These are phyloP conservation scores for Coemansia sp. DNA, from an alignment of 192 early-diverging fungal species.

Conservation along the genomic window DNA sequence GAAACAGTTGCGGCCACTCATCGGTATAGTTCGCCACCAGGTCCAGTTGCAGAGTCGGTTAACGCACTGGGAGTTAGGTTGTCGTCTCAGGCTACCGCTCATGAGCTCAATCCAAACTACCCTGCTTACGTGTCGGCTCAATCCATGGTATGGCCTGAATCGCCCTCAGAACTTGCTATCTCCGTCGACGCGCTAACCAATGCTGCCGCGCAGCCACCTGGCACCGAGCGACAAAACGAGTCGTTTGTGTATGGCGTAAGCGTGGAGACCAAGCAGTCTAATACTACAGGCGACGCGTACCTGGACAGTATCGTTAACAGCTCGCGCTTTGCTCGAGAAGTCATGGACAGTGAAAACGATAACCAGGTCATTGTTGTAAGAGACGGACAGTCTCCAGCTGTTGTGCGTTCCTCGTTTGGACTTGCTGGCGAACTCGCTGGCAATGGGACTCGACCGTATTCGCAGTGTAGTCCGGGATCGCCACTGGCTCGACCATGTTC, in stretches of 20 bases:
- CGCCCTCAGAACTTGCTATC: constrained; percentile 11
- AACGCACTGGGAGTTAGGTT: neutral
- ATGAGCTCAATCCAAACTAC: constrained; percentile 17
- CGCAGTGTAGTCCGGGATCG: neutral
- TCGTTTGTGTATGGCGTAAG: constrained; percentile 51
- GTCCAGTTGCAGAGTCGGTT: neutral
- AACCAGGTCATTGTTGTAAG: constrained; percentile 32
- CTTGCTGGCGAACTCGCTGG: constrained; percentile 16
- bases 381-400: neutral
- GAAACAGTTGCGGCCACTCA: neutral
- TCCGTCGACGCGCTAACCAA: neutral
- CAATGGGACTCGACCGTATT: neutral
- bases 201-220: neutral
- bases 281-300: constrained; percentile 44
- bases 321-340: constrained; percentile 49
- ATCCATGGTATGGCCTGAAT: constrained; percentile 35
- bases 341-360: constrained; percentile 28
- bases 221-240: constrained; percentile 18
- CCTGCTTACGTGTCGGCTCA: constrained; percentile 15
- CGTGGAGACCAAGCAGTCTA: constrained; percentile 2
- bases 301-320: constrained; percentile 54
- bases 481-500: constrained; percentile 22
- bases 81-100: constrained; percentile 23
- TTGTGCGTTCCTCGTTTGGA: constrained; percentile 12
- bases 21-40: neutral